These are phyloP conservation scores for Magnolia kwangsiensis DNA, from an alignment of 164 flowering plant genomes.

Conservation along the genomic window DNA sequence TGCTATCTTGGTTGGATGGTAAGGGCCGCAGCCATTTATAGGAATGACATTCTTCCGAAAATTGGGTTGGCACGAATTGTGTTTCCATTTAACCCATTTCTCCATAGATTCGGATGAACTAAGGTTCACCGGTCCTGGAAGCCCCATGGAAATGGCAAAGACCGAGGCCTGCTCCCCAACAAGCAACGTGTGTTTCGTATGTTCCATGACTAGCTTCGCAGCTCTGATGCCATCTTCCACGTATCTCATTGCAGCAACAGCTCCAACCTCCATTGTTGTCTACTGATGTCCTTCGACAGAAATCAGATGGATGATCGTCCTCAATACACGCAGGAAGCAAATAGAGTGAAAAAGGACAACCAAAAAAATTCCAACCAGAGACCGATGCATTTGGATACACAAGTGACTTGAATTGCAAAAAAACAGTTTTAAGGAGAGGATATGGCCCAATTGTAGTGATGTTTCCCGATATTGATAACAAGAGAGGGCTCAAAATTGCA, in stretches of 20 bases:
- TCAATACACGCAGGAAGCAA: not conserved
- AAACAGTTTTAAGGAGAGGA: not conserved
- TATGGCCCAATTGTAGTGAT: not conserved
- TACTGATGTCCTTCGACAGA: slow-evolving; percentile 50
- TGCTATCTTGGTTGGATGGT: slow-evolving; percentile 33
- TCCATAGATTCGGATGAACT: slow-evolving; percentile 72
- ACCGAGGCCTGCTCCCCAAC: slow-evolving; percentile 87
- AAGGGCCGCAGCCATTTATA: slow-evolving; percentile 74
- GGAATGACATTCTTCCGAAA: slow-evolving; percentile 78
- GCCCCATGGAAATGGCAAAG: slow-evolving; percentile 95
- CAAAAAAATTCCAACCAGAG: not conserved
- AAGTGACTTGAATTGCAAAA: not conserved
- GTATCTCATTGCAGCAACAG: slow-evolving; percentile 93
- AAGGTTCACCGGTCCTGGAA: slow-evolving; percentile 89
- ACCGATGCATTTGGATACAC: not conserved
- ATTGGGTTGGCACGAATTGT: slow-evolving; percentile 78
- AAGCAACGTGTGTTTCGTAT: slow-evolving; percentile 83
- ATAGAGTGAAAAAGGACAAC: slow-evolving; percentile 2
- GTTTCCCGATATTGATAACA: not conserved
- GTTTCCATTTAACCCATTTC: slow-evolving; percentile 84
- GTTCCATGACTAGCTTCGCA: slow-evolving; percentile 83
- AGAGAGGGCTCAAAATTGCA: not conserved
- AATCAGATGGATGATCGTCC: not conserved
- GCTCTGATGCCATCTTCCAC: slow-evolving; percentile 89
- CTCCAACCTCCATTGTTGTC: slow-evolving; percentile 98